Base-by-base conservation (phyloP, 306 rosid species). In the Calophaca sinica region DNA sequence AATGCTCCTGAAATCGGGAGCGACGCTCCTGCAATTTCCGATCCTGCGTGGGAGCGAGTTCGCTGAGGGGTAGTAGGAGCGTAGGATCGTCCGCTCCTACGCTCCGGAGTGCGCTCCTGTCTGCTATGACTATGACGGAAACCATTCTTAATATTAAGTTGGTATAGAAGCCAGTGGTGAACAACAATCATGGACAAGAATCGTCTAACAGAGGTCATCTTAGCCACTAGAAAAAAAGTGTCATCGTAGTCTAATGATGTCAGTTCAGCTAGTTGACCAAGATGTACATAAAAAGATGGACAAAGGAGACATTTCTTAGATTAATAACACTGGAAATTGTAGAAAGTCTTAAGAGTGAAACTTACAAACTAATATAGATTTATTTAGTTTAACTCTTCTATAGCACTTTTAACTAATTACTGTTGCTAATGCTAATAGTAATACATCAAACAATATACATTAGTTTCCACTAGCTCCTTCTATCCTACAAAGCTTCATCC, bases 261-360 rank as follows among this genome's bases (percentile, higher is more conserved):
- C 51, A 26, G 32, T 53, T 70, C 38, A 70, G 36, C 51, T 66
- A 44, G 70, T 44, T 65, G 9, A 63, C 61, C 41, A 33, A 32
- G 41, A 35, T 3, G 5, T 7, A 50, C 50, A 5, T 20, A 61
- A 68, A 50, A 48, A 49, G 33, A 33, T 39, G 9, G 61, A 14
- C 29, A 8, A 32, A 33, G 28, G 61, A 68, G 55, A 49, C 29
- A 51, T 68, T 65, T 13, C 13, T 68, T 32, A 13, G 41, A 13
- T 63, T 4, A 32, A 33, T 28, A 68, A 5, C 32, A 51, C 50
- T 36, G 36, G 50, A 36, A 14, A 8, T 12, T 38, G 44, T 11
- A 59, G 9, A 59, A 59, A 57, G 10, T 57, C 39, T 3, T 29
- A 29, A 46, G 52, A 2, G 48, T 3, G 11, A 6, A 5, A 38